Evolutionary conservation across 23 red algal species (phyloP), one percentile per base, ranked within the genome.

Genomic region (Chondrus crispus): DNA sequence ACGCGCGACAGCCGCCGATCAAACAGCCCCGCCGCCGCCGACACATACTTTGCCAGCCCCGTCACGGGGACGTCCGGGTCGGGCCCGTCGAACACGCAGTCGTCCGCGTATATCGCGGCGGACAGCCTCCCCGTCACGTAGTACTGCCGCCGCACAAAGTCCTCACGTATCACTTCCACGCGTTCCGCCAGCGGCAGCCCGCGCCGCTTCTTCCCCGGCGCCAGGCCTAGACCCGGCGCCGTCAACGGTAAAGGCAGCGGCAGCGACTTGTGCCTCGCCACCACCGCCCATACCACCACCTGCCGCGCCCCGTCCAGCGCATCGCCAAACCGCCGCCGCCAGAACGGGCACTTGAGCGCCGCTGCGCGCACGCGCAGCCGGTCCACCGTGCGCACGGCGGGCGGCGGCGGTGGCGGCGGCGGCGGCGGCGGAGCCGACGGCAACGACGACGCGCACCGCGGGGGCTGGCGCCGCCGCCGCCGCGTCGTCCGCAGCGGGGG

Each of bases 261-360:
- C 20, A 93, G 84, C 9, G 73, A 87, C 64, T 90, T 95, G 50
- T 95, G 81, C 5, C 84, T 84, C 42, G 71, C 70, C 13, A 66
- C 29, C 3, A 86, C 11, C 4, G 85, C 69, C 81, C 80, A 95
- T 3, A 44, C 50, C 12, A 90, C 29, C 3, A 80, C 69, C 44
- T 76, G 64, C 36, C 43, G 71, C 13, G 89, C 26, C 16, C 55
- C 53, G 53, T 95, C 92, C 28, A 90, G 40, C 5, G 77, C 18
- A 64, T 95, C 92, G 39, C 76, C 71, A 71, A 83, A 80, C 11
- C 92, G 85, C 11, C 92, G 84, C 2, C 82, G 81, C 51, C 47
- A 90, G 74, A 95, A 95, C 20, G 92, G 92, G 72, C 92, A 95
- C 69, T 95, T 95, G 26, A 95, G 50, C 7, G 57, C 29, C 11